Conservation (phyloP, 2,329 filamentous ascomycete genomes). For the Colletotrichum aenigma region DNA sequence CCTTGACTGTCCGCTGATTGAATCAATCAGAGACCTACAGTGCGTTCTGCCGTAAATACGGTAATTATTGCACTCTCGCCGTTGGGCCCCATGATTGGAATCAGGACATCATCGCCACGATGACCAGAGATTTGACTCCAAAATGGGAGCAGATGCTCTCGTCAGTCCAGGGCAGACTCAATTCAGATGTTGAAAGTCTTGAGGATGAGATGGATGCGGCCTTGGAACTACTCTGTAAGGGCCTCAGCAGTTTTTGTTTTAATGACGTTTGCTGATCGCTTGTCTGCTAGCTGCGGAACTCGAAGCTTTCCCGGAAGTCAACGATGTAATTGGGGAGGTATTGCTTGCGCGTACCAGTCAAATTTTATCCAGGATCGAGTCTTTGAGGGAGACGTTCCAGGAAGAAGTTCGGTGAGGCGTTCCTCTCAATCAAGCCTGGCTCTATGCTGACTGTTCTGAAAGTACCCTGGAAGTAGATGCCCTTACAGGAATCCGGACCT, state of each 20-base stretch:
- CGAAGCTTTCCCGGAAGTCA: not conserved
- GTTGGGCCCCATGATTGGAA: slow-evolving; percentile 46
- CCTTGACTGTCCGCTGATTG: not conserved
- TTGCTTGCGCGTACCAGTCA: not conserved
- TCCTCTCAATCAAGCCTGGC: not conserved
- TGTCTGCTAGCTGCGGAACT: not conserved
- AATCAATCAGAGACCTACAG: slow-evolving; percentile 34
- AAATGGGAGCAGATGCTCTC: slow-evolving; percentile 34
- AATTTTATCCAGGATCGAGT: not conserved
- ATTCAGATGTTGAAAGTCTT: not conserved
- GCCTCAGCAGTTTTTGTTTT: not conserved
- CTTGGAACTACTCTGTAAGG: not conserved
- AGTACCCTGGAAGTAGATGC: slow-evolving; percentile 38
- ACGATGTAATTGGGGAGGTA: not conserved
- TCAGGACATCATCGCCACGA: slow-evolving; percentile 40
- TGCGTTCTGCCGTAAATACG: slow-evolving; percentile 48
- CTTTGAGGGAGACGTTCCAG: slow-evolving; percentile 30
- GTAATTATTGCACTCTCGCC: slow-evolving; percentile 32
- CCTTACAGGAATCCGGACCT: slow-evolving; percentile 39
- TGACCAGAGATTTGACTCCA: slow-evolving; percentile 35
- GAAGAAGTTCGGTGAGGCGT: not conserved
- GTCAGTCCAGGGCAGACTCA: not conserved
- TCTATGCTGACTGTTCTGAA: not conserved
- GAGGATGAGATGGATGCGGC: not conserved
- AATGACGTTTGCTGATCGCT: not conserved